Evolutionary conservation across 441 rosid species (phyloP), one percentile per base, ranked within the genome.

Genomic region (Rhodomyrtus psidioides): DNA sequence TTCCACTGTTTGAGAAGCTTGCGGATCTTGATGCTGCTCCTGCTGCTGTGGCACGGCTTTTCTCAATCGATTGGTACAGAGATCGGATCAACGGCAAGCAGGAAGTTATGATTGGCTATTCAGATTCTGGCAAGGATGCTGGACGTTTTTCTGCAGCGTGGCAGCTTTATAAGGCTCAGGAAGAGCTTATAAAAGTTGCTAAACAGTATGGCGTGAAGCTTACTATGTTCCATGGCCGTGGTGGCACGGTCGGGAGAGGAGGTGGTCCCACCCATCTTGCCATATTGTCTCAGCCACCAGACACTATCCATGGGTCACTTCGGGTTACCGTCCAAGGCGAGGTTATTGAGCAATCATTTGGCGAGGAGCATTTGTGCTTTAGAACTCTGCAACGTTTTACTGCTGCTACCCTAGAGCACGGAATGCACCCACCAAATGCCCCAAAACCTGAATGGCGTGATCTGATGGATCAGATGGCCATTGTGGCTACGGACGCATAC

Each of bases 211-310:
- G 99, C 49, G 95, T 97, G 74, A 97, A 97, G 92, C 94, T 97
- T 19, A 96, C 99, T 0, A 96, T 97, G 98, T 97, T 97, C 88
- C 99, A 97, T 76, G 99, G 99, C 49, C 97, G 99, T 82, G 99
- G 99, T 85, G 99, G 99, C 79, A 97, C 99, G 0, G 99, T 96
- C 14, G 99, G 99, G 89, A 91, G 99, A 91, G 99, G 99, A 85
- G 99, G 99, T 10, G 99, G 99, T 39, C 99, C 99, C 3, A 96
- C 99, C 84, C 99, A 97, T 91, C 97, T 97, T 87, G 99, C 99
- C 89, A 97, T 96, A 83, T 91, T 97, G 90, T 97, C 99, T 89
- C 99, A 97, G 91, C 99, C 99, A 28, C 99, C 99, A 1, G 99
- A 97, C 55, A 97, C 98, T 16, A 92, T 97, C 84, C 97, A 95